Evolutionary conservation across 345 rosid species (phyloP).

Genomic region (Bruguiera gymnorhiza): DNA sequence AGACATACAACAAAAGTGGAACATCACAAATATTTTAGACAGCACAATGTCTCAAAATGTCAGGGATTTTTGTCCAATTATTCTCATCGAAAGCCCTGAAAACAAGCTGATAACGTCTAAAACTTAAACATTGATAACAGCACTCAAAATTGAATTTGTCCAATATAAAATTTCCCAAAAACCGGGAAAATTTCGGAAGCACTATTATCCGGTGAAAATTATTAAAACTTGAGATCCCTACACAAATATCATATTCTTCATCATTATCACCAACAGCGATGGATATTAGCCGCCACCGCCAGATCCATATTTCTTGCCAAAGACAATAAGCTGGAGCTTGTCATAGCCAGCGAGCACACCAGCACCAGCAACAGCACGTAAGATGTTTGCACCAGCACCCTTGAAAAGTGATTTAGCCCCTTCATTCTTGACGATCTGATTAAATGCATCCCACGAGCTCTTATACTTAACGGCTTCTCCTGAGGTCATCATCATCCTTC

Average conservation of each 20-base stretch:
- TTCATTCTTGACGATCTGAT: constrained; percentile 73
- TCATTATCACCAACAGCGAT: not conserved
- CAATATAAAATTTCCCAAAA: not conserved
- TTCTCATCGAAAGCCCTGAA: not conserved
- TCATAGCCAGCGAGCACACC: constrained; percentile 93
- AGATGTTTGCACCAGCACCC: constrained; percentile 94
- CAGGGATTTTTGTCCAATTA: not conserved
- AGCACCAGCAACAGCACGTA: constrained; percentile 88
- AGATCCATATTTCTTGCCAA: constrained; percentile 84
- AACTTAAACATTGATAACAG: not conserved
- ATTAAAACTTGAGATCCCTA: not conserved
- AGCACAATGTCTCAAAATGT: not conserved
- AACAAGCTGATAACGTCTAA: not conserved
- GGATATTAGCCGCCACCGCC: constrained; percentile 40
- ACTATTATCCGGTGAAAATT: not conserved
- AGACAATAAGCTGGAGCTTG: constrained; percentile 74
- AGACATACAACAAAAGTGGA: no score
- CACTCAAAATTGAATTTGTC: not conserved
- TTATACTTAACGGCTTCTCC: constrained; percentile 91
- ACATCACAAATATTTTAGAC: no score
- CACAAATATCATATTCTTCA: constrained; percentile 1
- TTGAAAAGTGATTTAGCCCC: constrained; percentile 79
- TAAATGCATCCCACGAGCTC: constrained; percentile 68
- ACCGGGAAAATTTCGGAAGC: not conserved
- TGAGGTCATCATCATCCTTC: constrained; percentile 98